Base-by-base conservation (phyloP, 495 filamentous ascomycete species). In the Penicillium chermesinum region DNA sequence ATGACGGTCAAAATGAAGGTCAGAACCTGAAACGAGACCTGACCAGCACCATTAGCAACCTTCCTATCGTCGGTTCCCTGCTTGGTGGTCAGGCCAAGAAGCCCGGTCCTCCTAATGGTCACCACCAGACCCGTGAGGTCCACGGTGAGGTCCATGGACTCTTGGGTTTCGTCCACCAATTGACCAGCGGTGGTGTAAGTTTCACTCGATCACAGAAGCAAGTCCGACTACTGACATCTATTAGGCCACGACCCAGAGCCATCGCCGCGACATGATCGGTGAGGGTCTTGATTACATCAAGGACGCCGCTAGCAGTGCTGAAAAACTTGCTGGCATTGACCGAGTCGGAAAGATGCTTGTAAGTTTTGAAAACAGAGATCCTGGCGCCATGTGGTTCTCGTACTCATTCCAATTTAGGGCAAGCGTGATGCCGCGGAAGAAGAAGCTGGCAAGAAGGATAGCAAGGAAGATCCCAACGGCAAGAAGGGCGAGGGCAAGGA, bases 61-160 rank as follows among this genome's bases (percentile, higher is more conserved):
- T 59, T 2, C 57, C 57, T 6, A 32, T 59, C 7, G 36, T 59
- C n/a, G 57, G 57, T 4, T 30, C 18, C 2, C 39, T 56, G 0
- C 18, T 59, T 4, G 43, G 25, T 27, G 51, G 46, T 15, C 52
- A 55, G 49, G n/a, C 44, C 40, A 20, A 19, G 15, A 15, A 19
- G 5, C 38, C 13, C 20, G 38, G 38, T 17, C 38, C 38, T 21
- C 16, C 15, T 13, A 40, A 19, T 17, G 20, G 38, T 17, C 38
- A 30, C 20, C 2, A 38, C 3, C 2, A 40, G 1, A 20, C 14
- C 2, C 27, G 21, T n/a, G 14, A 48, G 17, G 8, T 50, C 6
- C 8, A 40, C 16, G 38, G 16, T 30, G 25, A 30, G 20, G 9
- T 20, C 22, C 41, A 43, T 10, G 44, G 48, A 0, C 8, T 53